Percentiles rank a stretch among this genome's conserved stretches.
Conservation (phyloP, 345 rosid genomes). For the Erucastrum elatum region DNA sequence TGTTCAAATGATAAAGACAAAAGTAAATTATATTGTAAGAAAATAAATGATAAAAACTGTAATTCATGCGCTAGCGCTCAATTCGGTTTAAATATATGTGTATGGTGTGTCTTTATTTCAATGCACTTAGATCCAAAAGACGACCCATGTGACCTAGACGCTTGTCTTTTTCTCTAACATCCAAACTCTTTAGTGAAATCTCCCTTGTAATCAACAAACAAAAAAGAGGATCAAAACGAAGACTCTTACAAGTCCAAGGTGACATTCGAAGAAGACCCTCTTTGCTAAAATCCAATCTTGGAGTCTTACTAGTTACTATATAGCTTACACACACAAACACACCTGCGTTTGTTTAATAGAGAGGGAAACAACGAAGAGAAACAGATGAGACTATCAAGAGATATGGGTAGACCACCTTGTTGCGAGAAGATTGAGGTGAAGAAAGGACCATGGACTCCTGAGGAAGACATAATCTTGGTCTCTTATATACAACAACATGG, state of each 20-base stretch:
- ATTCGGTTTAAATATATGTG: not conserved
- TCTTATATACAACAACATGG: slow-evolving; percentile 91
- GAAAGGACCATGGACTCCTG: slow-evolving; percentile 99
- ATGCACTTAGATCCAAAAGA: slow-evolving; percentile 21
- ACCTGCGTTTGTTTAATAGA: not conserved
- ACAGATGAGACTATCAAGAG: slow-evolving; percentile 7
- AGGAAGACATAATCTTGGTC: slow-evolving; percentile 90
- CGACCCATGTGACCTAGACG: slow-evolving; percentile 25
- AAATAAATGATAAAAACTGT: not conserved
- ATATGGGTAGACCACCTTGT: slow-evolving; percentile 92
- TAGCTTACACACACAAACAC: not conserved
- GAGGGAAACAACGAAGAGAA: not conserved
- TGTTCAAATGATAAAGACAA: no score
- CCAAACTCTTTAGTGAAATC: slow-evolving; percentile 4
- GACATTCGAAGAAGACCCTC: not conserved
- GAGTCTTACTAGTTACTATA: slow-evolving; percentile 15
- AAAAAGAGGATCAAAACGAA: not conserved
- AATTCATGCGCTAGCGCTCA: not conserved
- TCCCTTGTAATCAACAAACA: not conserved
- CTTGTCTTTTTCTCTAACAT: slow-evolving; percentile 35
- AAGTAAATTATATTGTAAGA: not conserved
- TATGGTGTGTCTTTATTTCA: not conserved
- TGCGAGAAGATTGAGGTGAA: slow-evolving; percentile 81
- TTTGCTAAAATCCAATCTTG: slow-evolving; percentile 19
- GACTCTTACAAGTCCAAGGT: slow-evolving; percentile 11